A percentile compares a stretch with the other conserved stretches of the same genome.
These are phyloP conservation scores for Leishmania turanica DNA, from an alignment of 208 protist genomes.

Conservation along the genomic window DNA sequence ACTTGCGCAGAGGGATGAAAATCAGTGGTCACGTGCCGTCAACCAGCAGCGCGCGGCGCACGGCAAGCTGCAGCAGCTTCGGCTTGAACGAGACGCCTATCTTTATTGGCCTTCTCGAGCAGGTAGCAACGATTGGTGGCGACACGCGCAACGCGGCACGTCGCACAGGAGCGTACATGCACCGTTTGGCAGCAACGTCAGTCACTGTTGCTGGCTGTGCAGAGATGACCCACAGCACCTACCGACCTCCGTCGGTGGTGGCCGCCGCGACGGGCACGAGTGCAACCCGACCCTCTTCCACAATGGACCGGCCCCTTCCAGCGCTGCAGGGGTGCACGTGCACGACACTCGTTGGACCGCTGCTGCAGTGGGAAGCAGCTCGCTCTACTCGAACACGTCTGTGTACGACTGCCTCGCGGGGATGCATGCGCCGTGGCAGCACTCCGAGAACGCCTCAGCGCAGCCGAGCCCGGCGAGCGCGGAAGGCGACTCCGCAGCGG, in stretches of 20 bases:
- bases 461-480: neutral
- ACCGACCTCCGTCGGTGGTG: neutral
- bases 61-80: conserved; percentile 22
- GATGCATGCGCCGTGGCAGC: neutral
- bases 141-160: neutral
- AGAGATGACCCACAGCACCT: neutral
- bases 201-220: conserved; percentile 7
- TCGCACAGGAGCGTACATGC: neutral
- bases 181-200: conserved; percentile 25
- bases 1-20: conserved; percentile 3
- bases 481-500: neutral
- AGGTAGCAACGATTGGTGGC: neutral
- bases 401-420: neutral
- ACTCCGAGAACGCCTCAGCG: neutral
- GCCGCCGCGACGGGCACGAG: neutral
- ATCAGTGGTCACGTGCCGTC: conserved; percentile 9
- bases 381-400: neutral
- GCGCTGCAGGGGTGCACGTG: neutral
- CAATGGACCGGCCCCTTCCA: neutral
- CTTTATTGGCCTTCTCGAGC: neutral
- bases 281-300: neutral
- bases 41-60: conserved; percentile 16
- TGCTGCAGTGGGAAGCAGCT: neutral
- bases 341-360: neutral
- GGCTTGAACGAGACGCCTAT: conserved; percentile 10